These are phyloP conservation scores for Chalciporus piperatus DNA, from an alignment of 768 basidiomycete genomes.

Conservation along the genomic window DNA sequence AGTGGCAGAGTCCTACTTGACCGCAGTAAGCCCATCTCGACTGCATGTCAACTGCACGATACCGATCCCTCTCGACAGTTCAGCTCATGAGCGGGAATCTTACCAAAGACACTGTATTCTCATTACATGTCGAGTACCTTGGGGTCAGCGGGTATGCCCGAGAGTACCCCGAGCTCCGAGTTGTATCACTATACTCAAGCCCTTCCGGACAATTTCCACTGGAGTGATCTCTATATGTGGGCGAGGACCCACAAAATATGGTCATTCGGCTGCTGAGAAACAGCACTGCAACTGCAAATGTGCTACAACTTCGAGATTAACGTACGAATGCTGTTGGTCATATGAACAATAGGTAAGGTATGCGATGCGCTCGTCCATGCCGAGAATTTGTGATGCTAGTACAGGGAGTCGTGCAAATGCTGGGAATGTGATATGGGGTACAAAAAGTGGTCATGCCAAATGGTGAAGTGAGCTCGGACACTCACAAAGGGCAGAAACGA, in stretches of 20 bases:
- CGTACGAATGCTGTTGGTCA: constrained; percentile 15
- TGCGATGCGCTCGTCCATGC: constrained; percentile 25
- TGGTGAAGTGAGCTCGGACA: not conserved
- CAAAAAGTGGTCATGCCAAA: constrained; percentile 8
- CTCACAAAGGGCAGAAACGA: not conserved
- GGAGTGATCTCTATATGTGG: not conserved
- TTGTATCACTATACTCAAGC: constrained; percentile 16
- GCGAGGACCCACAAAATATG: not conserved
- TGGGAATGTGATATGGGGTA: constrained; percentile 19
- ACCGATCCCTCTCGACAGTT: constrained; percentile 21
- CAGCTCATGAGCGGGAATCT: constrained; percentile 18
- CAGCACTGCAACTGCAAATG: constrained; percentile 12
- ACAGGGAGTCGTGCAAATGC: constrained; percentile 26
- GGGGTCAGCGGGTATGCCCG: constrained; percentile 9
- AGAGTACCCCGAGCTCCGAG: constrained; percentile 5
- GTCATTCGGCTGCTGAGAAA: constrained; percentile 10
- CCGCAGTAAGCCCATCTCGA: constrained; percentile 58
- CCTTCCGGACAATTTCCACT: not conserved
- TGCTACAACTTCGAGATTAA: constrained; percentile 22
- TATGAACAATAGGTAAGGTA: constrained; percentile 19
- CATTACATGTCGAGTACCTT: constrained; percentile 10
- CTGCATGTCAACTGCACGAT: not conserved
- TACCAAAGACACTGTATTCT: constrained; percentile 9
- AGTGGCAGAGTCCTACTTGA: constrained; percentile 94
- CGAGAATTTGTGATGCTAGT: constrained; percentile 15